phyloP scores from a whole-genome alignment of 495 filamentous ascomycete genomes.

The Penicillium paxilli region DNA sequence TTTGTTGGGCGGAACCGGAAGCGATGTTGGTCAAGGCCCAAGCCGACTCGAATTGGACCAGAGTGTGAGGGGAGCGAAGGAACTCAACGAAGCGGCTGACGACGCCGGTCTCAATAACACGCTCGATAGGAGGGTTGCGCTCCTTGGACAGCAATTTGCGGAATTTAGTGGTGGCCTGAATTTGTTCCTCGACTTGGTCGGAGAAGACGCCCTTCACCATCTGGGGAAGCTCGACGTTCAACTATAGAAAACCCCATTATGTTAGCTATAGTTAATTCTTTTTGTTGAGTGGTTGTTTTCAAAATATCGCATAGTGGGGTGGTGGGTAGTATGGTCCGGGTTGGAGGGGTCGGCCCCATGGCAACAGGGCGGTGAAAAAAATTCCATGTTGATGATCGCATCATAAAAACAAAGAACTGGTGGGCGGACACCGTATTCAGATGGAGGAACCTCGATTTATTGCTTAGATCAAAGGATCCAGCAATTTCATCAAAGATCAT shows the following conservation, averaged over 20 bases:
- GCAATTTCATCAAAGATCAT: neutral
- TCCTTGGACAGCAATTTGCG: conserved; percentile 97
- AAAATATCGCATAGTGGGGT: conserved; percentile 18
- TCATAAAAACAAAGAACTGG: conserved; percentile 26
- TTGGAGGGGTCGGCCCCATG: conserved; percentile 32
- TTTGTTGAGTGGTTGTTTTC: conserved; percentile 2
- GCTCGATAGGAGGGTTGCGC: conserved; percentile 98
- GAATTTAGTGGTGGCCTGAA: conserved; percentile 99
- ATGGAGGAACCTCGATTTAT: neutral
- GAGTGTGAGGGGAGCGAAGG: conserved; percentile 94
- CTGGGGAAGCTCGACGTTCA: conserved; percentile 95
- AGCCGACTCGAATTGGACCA: conserved; percentile 98
- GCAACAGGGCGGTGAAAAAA: conserved; percentile 46
- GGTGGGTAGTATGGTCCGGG: conserved; percentile 14
- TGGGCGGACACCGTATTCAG: too few species aligned
- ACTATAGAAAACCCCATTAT: conserved; percentile 55
- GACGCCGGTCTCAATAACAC: conserved; percentile 98
- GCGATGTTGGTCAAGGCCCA: conserved; percentile 99
- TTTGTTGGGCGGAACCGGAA: conserved; percentile 94
- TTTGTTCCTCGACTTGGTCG: conserved; percentile 96
- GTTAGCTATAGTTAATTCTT: conserved; percentile 34
- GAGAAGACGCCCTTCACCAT: conserved; percentile 99
- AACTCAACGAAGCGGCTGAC: conserved; percentile 98
- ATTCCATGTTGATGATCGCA: conserved; percentile 36
- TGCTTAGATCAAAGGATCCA: neutral